Evolutionary conservation across 768 basidiomycete species (phyloP).

Genomic region (Leccinum ochraceum): DNA sequence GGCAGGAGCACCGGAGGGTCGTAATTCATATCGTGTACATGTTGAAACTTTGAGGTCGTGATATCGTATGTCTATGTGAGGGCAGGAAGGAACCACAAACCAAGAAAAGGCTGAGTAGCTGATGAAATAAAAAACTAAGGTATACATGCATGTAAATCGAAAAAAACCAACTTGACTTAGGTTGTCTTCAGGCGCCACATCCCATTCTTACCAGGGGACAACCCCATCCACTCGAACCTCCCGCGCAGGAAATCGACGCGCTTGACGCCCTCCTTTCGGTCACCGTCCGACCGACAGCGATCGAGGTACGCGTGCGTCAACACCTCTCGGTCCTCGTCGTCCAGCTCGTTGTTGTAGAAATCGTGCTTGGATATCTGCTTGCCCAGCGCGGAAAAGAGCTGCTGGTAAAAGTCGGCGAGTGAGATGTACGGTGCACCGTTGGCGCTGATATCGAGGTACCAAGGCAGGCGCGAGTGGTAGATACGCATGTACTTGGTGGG

Average conservation of each 20-base stretch:
- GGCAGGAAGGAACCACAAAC: not conserved
- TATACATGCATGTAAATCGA: not conserved
- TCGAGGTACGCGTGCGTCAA: conserved; percentile 47
- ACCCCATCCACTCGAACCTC: conserved; percentile 52
- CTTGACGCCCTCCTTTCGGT: conserved; percentile 46
- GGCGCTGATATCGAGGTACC: conserved; percentile 62
- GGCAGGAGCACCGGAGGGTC: not conserved
- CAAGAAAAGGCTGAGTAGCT: not conserved
- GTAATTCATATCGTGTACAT: conserved; percentile 7
- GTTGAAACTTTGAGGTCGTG: not conserved
- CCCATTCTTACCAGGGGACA: conserved; percentile 54
- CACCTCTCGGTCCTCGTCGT: conserved; percentile 42
- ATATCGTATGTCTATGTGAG: not conserved
- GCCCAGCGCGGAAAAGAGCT: conserved; percentile 45
- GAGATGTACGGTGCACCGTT: conserved; percentile 53
- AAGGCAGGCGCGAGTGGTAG: conserved; percentile 58
- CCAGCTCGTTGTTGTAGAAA: conserved; percentile 60
- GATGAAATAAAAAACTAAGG: not conserved
- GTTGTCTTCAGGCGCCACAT: conserved; percentile 67
- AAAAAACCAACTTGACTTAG: conserved; percentile 11
- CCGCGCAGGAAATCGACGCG: conserved; percentile 63
- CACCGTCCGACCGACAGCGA: conserved; percentile 41
- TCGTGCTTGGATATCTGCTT: conserved; percentile 50
- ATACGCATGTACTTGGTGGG: conserved; percentile 52
- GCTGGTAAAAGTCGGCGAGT: conserved; percentile 52